Conservation (phyloP, 306 rosid species). For the Rosa rugosa region DNA sequence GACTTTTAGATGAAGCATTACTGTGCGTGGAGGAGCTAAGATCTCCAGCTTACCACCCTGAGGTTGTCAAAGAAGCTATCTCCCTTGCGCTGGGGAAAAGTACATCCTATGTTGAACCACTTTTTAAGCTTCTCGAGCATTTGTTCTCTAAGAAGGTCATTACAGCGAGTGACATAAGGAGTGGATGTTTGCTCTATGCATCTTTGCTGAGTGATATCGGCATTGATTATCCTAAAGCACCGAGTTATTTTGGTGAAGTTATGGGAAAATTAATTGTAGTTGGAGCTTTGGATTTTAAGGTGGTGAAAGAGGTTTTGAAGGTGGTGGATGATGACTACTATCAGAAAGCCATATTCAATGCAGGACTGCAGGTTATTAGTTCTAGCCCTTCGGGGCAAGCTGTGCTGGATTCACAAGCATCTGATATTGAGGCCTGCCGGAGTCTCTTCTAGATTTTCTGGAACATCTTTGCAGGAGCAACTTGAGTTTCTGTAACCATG, state of each 20-base stretch:
- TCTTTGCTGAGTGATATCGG: constrained; percentile 63
- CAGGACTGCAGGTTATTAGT: constrained; percentile 38
- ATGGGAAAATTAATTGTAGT: constrained; percentile 57
- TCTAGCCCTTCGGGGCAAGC: constrained; percentile 58
- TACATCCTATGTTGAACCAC: constrained; percentile 63
- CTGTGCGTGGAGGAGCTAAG: constrained; percentile 87
- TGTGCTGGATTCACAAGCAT: constrained; percentile 66
- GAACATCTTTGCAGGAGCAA: constrained; percentile 27
- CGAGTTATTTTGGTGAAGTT: constrained; percentile 77
- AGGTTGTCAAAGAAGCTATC: constrained; percentile 90
- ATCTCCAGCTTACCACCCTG: constrained; percentile 70
- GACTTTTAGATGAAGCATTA: constrained; percentile 77
- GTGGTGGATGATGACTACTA: constrained; percentile 60
- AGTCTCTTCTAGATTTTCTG: constrained; percentile 39
- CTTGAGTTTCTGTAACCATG: constrained; percentile 33
- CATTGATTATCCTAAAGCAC: constrained; percentile 87
- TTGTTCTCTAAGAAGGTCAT: constrained; percentile 53
- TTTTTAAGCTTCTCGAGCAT: constrained; percentile 61
- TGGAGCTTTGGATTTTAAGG: constrained; percentile 73
- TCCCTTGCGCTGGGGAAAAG: constrained; percentile 71
- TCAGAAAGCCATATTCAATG: constrained; percentile 56
- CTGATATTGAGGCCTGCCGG: constrained; percentile 84
- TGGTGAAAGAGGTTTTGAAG: constrained; percentile 59
- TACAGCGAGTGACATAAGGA: constrained; percentile 53
- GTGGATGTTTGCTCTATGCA: constrained; percentile 76